Base-by-base conservation (phyloP, 176 grass and related monocot genomes). In the Triticum aestivum region DNA sequence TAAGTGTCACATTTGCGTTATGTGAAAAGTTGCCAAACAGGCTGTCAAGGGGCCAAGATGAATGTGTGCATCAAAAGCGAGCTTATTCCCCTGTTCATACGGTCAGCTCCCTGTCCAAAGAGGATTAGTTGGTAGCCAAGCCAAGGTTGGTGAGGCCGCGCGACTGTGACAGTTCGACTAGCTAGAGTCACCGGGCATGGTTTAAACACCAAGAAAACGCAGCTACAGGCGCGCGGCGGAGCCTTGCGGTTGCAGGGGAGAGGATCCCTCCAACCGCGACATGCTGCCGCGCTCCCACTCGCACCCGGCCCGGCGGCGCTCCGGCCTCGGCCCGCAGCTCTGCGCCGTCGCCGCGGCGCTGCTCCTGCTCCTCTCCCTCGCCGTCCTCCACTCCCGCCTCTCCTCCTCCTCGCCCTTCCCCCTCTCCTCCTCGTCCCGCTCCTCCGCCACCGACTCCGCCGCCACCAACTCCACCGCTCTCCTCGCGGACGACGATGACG, bases 311-410 rank as follows among this genome's bases (percentile, higher is more conserved):
- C 92, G 93, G 88, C 94, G 97, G 38, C 93, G 93, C 70, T 89
- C 87, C 76, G 85, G 82, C 20, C 91, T 91, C 39, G 90, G 92
- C 11, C 87, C 92, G 35, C 97, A 93, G 84, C 87, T 92, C 41
- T 90, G 94, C 80, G 90, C 91, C 83, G 87, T 92, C 32, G 63
- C 44, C 18, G 94, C 90, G 71, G 88, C 97, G 69, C 77, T 98
- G 41, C 97, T 99, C 38, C 88, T 99, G 47, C 87, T 99, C 12
- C 38, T 96, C 52, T 99, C 97, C 27, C 94, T 99, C 81, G 88
- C 79, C 11, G 94, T 94, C 65, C 92, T 99, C 76, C 97, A 99
- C 72, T 93, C 88, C 17, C 97, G 92, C 65, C 87, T 91, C 74
- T 94, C 88, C 42, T 79, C 81, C 78, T 87, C 80, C 11, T 89